These are phyloP conservation scores for Corinectria fuckeliana DNA, from an alignment of 2,329 filamentous ascomycete species.

Conservation along the genomic window DNA sequence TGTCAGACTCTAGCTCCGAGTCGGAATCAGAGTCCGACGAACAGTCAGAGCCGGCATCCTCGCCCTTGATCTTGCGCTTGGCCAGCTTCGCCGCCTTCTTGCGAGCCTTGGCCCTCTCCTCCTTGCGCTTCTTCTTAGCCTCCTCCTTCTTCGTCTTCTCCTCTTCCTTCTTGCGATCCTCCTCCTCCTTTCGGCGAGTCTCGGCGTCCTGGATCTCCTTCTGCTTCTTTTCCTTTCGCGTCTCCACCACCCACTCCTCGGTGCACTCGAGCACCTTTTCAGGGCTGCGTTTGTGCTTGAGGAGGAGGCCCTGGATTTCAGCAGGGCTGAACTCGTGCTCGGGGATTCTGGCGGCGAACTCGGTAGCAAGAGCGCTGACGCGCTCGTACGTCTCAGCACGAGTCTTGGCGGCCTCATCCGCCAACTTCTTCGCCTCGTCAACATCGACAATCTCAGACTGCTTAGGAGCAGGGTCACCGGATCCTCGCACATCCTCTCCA, in stretches of 20 bases:
- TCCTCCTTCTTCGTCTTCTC: slow-evolving; percentile 28
- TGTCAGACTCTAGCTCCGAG: slow-evolving; percentile 31
- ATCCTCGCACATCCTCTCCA: slow-evolving; percentile 28
- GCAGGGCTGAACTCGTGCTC: slow-evolving; percentile 64
- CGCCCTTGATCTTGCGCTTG: slow-evolving; percentile 34
- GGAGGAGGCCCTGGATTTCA: slow-evolving; percentile 65
- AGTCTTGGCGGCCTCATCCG: slow-evolving; percentile 39
- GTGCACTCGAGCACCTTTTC: slow-evolving; percentile 54
- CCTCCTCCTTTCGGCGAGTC: slow-evolving; percentile 48
- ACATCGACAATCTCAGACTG: slow-evolving; percentile 25
- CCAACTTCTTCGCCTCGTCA: slow-evolving; percentile 40
- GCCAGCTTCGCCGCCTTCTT: slow-evolving; percentile 35
- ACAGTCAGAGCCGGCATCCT: slow-evolving; percentile 30
- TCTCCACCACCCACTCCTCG: slow-evolving; percentile 57
- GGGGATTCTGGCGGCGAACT: slow-evolving; percentile 60
- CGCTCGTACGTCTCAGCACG: slow-evolving; percentile 46
- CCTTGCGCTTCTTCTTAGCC: slow-evolving; percentile 38
- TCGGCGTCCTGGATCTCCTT: slow-evolving; percentile 52
- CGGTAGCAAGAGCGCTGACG: slow-evolving; percentile 53
- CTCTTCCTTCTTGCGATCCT: slow-evolving; percentile 39
- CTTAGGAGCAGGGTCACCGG: slow-evolving; percentile 6
- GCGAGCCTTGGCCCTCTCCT: slow-evolving; percentile 33
- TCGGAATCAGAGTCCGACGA: slow-evolving; percentile 31
- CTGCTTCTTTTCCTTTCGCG: slow-evolving; percentile 56
- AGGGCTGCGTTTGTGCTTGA: slow-evolving; percentile 62